Conservation (phyloP, 2,329 filamentous ascomycete genomes). For the Cytospora piceicola region DNA sequence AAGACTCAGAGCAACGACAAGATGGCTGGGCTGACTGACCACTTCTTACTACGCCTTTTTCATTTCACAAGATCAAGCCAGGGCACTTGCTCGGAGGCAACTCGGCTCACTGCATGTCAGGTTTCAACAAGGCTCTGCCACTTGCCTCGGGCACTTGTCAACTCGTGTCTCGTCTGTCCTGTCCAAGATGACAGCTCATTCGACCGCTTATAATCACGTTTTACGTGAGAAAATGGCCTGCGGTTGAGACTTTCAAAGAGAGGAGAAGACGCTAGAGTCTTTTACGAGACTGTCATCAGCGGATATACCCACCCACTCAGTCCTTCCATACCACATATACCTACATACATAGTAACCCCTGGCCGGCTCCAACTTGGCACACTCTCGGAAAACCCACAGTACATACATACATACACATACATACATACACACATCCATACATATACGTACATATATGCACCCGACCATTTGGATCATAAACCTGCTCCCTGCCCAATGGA, state of each 20-base stretch:
- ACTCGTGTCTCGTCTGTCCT: slow-evolving; percentile 12
- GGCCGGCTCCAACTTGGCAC: background rate
- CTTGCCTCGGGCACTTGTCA: slow-evolving; percentile 4
- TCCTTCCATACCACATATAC: no score
- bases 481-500: slow-evolving; percentile 13
- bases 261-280: background rate
- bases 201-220: background rate
- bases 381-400: background rate
- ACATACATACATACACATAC: slow-evolving; percentile 3
- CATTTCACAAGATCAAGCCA: slow-evolving; percentile 21
- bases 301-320: no score
- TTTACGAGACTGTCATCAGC: background rate
- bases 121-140: slow-evolving; percentile 16
- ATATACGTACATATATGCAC: background rate
- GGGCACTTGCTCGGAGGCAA: slow-evolving; percentile 7
- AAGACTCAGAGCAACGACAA: background rate
- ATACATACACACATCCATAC: no score
- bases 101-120: background rate
- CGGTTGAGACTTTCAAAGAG: background rate
- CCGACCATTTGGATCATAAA: slow-evolving; percentile 24
- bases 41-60: slow-evolving; percentile 4
- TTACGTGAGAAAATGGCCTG: background rate
- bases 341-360: no score
- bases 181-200: slow-evolving; percentile 9
- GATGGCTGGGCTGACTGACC: background rate